Conservation (phyloP, 2,329 filamentous ascomycete species). For the Plectosphaerella plurivora region DNA sequence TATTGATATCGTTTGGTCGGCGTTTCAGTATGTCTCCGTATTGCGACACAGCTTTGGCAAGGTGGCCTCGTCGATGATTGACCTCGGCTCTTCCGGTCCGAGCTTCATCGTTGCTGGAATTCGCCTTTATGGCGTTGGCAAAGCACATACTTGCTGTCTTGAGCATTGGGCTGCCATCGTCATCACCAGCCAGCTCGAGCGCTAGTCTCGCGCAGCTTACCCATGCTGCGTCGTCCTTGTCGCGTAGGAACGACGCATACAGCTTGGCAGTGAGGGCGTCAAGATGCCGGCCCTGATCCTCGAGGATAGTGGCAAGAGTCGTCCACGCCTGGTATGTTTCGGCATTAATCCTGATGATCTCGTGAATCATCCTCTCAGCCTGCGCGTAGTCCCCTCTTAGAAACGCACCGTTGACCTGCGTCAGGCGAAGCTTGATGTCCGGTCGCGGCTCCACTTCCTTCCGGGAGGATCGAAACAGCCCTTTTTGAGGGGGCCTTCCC, state of each 20-base stretch:
- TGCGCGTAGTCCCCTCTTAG: slow-evolving; percentile 56
- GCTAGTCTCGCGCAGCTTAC: slow-evolving; percentile 54
- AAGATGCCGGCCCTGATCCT: slow-evolving; percentile 53
- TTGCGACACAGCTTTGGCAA: slow-evolving; percentile 49
- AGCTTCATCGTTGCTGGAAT: slow-evolving; percentile 52
- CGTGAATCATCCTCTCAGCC: slow-evolving; percentile 54
- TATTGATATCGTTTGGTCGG: slow-evolving; percentile 47
- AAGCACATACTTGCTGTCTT: slow-evolving; percentile 55
- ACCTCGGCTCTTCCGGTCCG: slow-evolving; percentile 57
- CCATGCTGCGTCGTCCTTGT: slow-evolving; percentile 57
- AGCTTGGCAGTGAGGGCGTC: slow-evolving; percentile 57
- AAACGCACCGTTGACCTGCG: slow-evolving; percentile 64
- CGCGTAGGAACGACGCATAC: slow-evolving; percentile 58
- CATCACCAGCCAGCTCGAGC: slow-evolving; percentile 40
- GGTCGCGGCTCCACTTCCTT: slow-evolving; percentile 64
- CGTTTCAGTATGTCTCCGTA: slow-evolving; percentile 51
- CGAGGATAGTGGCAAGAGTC: slow-evolving; percentile 55
- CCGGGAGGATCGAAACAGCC: slow-evolving; percentile 37
- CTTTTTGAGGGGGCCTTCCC: slow-evolving; percentile 12
- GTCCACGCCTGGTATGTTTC: slow-evolving; percentile 64
- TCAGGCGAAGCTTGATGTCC: slow-evolving; percentile 66
- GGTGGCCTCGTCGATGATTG: slow-evolving; percentile 50
- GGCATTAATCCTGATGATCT: slow-evolving; percentile 64
- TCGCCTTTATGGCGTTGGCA: slow-evolving; percentile 53
- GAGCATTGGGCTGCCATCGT: slow-evolving; percentile 42